Percentiles rank a stretch among this genome's conserved stretches.
Conservation (phyloP, 192 early-diverging fungal species). For the Neocallimastix lanati region DNA sequence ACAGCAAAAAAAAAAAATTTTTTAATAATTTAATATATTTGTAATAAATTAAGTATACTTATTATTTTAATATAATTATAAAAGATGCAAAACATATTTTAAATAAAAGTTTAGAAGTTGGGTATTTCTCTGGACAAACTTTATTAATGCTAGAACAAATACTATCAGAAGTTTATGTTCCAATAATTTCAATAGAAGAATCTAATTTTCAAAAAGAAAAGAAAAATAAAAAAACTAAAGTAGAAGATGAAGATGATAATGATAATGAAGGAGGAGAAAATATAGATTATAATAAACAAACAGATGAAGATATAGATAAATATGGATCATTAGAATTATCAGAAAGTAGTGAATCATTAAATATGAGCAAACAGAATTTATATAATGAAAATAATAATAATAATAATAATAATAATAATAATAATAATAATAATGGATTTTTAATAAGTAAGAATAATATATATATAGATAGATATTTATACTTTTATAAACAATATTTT, state of each 20-base stretch:
- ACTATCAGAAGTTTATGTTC: constrained; percentile 30
- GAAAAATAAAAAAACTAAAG: constrained; percentile 1
- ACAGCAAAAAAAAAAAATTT: too few species aligned
- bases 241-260: not conserved
- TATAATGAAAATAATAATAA: not conserved
- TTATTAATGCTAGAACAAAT: constrained; percentile 35
- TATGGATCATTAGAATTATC: constrained; percentile 19
- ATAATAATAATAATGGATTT: not conserved
- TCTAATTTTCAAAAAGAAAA: constrained; percentile 3
- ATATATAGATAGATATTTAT: too few species aligned
- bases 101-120: constrained; percentile 22
- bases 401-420: not conserved
- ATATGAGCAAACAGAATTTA: not conserved
- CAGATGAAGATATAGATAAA: constrained; percentile 11
- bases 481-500: too few species aligned
- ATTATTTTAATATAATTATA: too few species aligned
- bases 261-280: not conserved
- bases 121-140: constrained; percentile 28
- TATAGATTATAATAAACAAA: not conserved
- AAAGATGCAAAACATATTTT: constrained; percentile 19
- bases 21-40: too few species aligned
- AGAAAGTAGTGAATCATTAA: not conserved
- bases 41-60: too few species aligned
- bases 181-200: constrained; percentile 16
- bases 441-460: not conserved